Percentiles rank a stretch among this genome's conserved stretches.
These are phyloP conservation scores for Aspergillus sp. DNA, from an alignment of 2,329 filamentous ascomycete species.

Conservation along the genomic window DNA sequence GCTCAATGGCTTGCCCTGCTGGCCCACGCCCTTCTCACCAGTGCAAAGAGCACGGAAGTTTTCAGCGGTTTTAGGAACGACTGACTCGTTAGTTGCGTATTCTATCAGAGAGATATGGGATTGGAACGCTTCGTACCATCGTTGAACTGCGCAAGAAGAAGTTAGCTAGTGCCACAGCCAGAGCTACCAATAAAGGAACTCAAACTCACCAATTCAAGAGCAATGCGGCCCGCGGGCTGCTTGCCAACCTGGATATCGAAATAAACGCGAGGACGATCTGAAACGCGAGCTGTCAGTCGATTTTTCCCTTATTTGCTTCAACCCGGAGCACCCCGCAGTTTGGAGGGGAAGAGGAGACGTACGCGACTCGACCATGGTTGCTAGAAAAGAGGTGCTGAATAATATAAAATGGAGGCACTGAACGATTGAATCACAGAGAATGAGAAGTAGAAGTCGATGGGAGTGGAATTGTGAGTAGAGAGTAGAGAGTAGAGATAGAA, in stretches of 20 bases:
- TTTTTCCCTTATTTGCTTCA: not conserved
- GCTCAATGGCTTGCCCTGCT: constrained; percentile 75
- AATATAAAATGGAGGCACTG: not conserved
- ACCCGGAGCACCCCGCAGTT: constrained; percentile 16
- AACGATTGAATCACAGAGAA: not conserved
- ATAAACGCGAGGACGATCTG: constrained; percentile 71
- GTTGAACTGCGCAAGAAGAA: constrained; percentile 34
- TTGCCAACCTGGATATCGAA: constrained; percentile 85
- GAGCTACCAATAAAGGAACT: not conserved
- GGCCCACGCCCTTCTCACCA: constrained; percentile 82
- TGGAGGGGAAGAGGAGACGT: constrained; percentile 10
- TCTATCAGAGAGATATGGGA: not conserved
- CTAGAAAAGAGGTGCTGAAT: not conserved
- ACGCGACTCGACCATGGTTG: constrained; percentile 33
- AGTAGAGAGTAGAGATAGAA: not conserved
- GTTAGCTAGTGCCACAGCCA: constrained; percentile 9
- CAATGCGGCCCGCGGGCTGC: constrained; percentile 66
- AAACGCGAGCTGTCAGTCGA: constrained; percentile 3
- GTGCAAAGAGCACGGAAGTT: constrained; percentile 95
- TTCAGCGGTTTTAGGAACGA: constrained; percentile 90
- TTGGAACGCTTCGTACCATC: constrained; percentile 34
- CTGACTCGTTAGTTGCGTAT: constrained; percentile 43
- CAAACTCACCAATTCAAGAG: constrained; percentile 68
- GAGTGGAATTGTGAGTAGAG: not conserved
- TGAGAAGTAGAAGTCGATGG: not conserved